These are phyloP conservation scores for Pulveroboletus ravenelii DNA, from an alignment of 768 basidiomycete species.

Conservation along the genomic window DNA sequence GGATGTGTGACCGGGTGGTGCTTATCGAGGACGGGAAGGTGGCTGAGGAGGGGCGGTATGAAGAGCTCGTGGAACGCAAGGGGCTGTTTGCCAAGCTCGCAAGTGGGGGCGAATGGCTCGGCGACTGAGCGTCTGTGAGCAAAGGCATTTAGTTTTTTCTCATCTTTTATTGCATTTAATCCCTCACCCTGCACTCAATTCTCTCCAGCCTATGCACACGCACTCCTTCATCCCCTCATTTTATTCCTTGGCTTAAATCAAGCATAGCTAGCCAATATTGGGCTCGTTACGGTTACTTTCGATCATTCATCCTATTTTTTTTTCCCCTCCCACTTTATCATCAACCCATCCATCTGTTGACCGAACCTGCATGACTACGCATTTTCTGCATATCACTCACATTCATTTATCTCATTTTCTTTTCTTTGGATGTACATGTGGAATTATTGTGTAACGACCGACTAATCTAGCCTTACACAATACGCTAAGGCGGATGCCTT, in stretches of 20 bases:
- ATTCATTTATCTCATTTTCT: constrained; percentile 17
- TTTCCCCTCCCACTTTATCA: not conserved
- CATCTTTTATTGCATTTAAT: not conserved
- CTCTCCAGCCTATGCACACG: not conserved
- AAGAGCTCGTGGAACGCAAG: constrained; percentile 57
- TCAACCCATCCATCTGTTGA: not conserved
- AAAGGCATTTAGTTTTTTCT: not conserved
- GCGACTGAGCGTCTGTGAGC: constrained; percentile 13
- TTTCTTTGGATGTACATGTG: constrained; percentile 2
- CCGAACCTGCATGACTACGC: constrained; percentile 14
- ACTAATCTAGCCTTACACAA: too few species aligned
- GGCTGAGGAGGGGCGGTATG: constrained; percentile 74
- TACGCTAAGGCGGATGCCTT: too few species aligned
- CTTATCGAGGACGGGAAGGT: constrained; percentile 75
- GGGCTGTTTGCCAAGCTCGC: constrained; percentile 78
- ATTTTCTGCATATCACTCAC: constrained; percentile 18
- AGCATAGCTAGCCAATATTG: not conserved
- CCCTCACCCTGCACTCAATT: not conserved
- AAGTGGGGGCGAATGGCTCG: constrained; percentile 67
- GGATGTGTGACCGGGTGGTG: constrained; percentile 84
- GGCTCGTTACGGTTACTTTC: constrained; percentile 11
- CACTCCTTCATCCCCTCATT: not conserved
- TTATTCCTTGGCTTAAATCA: not conserved
- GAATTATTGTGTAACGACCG: too few species aligned
- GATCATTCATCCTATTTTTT: constrained; percentile 13